phyloP scores from a whole-genome alignment of 2,329 filamentous ascomycete species.

The Thermochaetoides dissita region DNA sequence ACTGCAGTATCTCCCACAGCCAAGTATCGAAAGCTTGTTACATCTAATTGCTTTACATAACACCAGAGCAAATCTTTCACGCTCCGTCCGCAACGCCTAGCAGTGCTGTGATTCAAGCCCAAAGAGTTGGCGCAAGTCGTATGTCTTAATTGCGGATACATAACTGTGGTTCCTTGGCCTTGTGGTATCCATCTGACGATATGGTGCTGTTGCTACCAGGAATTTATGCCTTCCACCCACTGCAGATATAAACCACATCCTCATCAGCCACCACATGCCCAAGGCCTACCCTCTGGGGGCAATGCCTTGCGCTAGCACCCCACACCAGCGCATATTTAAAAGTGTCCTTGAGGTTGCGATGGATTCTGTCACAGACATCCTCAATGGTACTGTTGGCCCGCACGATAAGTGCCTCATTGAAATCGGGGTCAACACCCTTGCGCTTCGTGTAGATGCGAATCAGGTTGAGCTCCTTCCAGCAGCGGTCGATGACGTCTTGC shows the following conservation, averaged over 20 bases:
- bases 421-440: conserved; percentile 81
- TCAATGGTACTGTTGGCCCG: conserved; percentile 78
- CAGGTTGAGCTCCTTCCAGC: conserved; percentile 82
- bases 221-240: conserved; percentile 44
- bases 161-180: background rate
- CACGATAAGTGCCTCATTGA: conserved; percentile 84
- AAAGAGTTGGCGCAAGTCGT: too few relatives aligned
- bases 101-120: too few relatives aligned
- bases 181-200: too few relatives aligned
- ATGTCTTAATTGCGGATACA: too few relatives aligned
- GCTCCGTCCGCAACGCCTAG: too few relatives aligned
- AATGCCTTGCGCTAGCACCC: conserved; percentile 89
- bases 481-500: conserved; percentile 82
- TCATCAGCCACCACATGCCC: conserved; percentile 62
- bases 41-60: too few relatives aligned
- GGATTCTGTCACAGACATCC: conserved; percentile 92
- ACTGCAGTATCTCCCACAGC: too few relatives aligned
- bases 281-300: conserved; percentile 85
- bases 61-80: too few relatives aligned
- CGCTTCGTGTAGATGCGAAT: conserved; percentile 95
- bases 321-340: conserved; percentile 98
- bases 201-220: too few relatives aligned
- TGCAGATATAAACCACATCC: conserved; percentile 55
- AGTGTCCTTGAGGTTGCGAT: conserved; percentile 87
- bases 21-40: too few relatives aligned